Evolutionary conservation across 2,329 filamentous ascomycete species (phyloP).

Genomic region (Hymenotorrendiella dingleyae): DNA sequence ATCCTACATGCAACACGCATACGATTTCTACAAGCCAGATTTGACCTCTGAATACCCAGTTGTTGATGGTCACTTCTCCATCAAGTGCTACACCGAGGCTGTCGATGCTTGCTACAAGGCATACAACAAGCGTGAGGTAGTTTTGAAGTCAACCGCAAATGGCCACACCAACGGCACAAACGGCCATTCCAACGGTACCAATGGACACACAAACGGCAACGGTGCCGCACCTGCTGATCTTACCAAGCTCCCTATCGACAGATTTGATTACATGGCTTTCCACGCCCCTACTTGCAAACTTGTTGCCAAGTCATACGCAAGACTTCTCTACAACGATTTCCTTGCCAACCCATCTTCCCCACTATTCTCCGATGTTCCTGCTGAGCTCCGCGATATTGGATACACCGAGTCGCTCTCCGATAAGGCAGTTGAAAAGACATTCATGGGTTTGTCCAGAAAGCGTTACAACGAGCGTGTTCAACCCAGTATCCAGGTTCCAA

Average conservation of each 20-base stretch:
- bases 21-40: constrained; percentile 89
- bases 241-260: constrained; percentile 62
- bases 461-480: constrained; percentile 72
- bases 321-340: constrained; percentile 82
- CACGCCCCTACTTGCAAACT: constrained; percentile 84
- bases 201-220: constrained; percentile 47
- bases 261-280: constrained; percentile 80
- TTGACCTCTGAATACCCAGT: constrained; percentile 82
- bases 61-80: constrained; percentile 77
- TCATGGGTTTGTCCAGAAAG: constrained; percentile 81
- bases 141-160: constrained; percentile 44
- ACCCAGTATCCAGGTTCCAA: constrained; percentile 69
- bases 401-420: constrained; percentile 75
- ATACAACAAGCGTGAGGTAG: constrained; percentile 68
- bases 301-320: constrained; percentile 78
- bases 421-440: constrained; percentile 81
- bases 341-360: constrained; percentile 61
- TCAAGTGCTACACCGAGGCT: constrained; percentile 76
- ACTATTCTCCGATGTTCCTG: constrained; percentile 67
- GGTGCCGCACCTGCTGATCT: constrained; percentile 26
- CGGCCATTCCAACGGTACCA: constrained; percentile 47
- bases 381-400: constrained; percentile 71
- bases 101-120: constrained; percentile 77
- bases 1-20: constrained; percentile 76
- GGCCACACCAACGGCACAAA: constrained; percentile 49